Percentiles rank a stretch among this genome's conserved stretches.
phyloP scores from a whole-genome alignment of 2,329 filamentous ascomycete species.

The Phaeosphaeriaceae sp. region DNA sequence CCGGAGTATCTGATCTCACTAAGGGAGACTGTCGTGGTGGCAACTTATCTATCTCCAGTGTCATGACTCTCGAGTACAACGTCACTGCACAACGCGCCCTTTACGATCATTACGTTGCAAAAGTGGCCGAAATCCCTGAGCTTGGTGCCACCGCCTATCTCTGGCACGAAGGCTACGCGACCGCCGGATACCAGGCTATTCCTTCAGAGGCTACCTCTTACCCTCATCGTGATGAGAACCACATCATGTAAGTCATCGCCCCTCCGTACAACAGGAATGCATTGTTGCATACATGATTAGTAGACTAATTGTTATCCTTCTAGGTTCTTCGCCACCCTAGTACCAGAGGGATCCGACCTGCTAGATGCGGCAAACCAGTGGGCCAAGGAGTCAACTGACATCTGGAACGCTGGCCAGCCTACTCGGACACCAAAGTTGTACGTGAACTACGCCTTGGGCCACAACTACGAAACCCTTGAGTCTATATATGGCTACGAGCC shows the following conservation, averaged over 20 bases:
- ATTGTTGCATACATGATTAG: background rate
- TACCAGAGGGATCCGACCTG: slow-evolving; percentile 1
- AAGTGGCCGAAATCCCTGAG: background rate
- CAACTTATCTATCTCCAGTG: background rate
- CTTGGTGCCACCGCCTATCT: background rate
- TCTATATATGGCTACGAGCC: slow-evolving; percentile 1
- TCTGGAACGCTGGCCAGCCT: slow-evolving; percentile 1
- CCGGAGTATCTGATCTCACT: background rate
- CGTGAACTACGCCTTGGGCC: background rate
- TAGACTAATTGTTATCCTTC: background rate
- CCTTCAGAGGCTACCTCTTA: background rate
- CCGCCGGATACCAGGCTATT: background rate
- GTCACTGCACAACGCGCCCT: background rate
- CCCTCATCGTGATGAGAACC: background rate
- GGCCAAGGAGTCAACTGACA: background rate
- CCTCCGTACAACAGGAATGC: background rate
- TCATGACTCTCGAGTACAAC: background rate
- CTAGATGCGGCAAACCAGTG: background rate
- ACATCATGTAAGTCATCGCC: background rate
- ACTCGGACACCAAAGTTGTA: background rate
- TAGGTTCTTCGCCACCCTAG: background rate
- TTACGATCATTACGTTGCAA: background rate
- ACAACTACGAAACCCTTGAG: background rate
- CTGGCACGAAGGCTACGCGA: slow-evolving; percentile 1
- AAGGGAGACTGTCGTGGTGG: background rate